These are phyloP conservation scores for Chrysopogon serrulatus DNA, from an alignment of 176 grass and related monocot species.

Conservation along the genomic window DNA sequence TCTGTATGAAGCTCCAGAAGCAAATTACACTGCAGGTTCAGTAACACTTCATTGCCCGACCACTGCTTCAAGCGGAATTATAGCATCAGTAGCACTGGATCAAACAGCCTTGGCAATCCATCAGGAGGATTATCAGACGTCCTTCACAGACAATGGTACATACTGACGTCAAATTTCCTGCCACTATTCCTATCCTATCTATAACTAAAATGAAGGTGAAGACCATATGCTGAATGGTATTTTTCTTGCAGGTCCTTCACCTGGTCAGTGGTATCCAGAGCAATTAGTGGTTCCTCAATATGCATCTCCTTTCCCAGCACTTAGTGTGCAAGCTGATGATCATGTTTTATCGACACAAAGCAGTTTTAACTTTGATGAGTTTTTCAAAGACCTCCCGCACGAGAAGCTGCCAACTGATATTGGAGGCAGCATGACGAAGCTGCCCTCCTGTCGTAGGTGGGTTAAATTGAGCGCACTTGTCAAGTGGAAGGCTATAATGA, in stretches of 20 bases:
- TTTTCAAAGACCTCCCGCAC: neutral
- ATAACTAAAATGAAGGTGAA: neutral
- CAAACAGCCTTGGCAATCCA: neutral
- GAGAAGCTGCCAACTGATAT: neutral
- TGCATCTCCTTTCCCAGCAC: neutral
- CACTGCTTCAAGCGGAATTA: neutral
- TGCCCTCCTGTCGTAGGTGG: neutral
- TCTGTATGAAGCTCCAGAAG: neutral
- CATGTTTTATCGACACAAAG: conserved; percentile 11
- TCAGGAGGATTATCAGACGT: neutral
- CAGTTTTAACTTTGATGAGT: neutral
- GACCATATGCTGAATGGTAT: neutral
- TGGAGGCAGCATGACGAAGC: neutral
- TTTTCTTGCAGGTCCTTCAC: conserved; percentile 12
- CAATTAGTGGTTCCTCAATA: neutral
- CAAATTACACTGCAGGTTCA: conserved; percentile 6
- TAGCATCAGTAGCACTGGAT: conserved; percentile 14
- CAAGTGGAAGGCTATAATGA: neutral
- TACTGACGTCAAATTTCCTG: neutral
- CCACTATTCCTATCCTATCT: neutral
- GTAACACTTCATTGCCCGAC: neutral
- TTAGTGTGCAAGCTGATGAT: neutral
- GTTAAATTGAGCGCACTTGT: neutral
- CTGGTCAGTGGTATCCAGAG: neutral
- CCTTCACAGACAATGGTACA: conserved; percentile 1